phyloP scores from a whole-genome alignment of 768 basidiomycete genomes.

The Xerocomellus amylosporus region DNA sequence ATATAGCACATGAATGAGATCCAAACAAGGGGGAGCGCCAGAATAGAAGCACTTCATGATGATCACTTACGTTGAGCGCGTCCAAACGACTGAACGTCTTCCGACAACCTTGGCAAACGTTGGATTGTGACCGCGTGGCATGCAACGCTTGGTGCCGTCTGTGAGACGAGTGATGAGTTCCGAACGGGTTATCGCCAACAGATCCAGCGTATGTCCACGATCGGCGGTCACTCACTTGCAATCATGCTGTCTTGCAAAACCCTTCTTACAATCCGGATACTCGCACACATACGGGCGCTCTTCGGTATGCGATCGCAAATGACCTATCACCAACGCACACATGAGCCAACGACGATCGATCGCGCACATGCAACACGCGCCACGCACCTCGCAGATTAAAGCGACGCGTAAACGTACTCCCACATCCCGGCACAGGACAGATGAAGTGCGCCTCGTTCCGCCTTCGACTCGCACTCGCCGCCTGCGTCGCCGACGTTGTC shows the following conservation, averaged over 20 bases:
- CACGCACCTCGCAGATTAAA: constrained; percentile 79
- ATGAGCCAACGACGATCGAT: constrained; percentile 12
- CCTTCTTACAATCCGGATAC: constrained; percentile 92
- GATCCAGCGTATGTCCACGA: background rate
- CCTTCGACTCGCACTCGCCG: constrained; percentile 84
- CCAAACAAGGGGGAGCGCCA: constrained; percentile 16
- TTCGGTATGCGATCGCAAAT: constrained; percentile 92
- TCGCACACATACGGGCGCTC: constrained; percentile 93
- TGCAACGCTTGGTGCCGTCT: constrained; percentile 92
- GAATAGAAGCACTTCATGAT: constrained; percentile 30
- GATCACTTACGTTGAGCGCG: constrained; percentile 81
- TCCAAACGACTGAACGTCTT: constrained; percentile 94
- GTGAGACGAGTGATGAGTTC: constrained; percentile 12
- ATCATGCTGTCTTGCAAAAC: constrained; percentile 93
- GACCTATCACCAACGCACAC: constrained; percentile 48
- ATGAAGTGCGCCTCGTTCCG: constrained; percentile 90
- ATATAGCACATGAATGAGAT: constrained; percentile 27
- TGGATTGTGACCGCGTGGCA: constrained; percentile 75
- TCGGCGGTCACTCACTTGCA: constrained; percentile 71
- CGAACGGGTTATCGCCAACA: background rate
- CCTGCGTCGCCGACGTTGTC: constrained; percentile 90
- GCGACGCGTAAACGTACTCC: constrained; percentile 93
- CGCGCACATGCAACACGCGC: background rate
- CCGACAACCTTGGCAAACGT: constrained; percentile 88
- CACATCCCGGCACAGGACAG: constrained; percentile 93